Base-by-base conservation (phyloP, 106 monocot species). In the Posidonia australis region DNA sequence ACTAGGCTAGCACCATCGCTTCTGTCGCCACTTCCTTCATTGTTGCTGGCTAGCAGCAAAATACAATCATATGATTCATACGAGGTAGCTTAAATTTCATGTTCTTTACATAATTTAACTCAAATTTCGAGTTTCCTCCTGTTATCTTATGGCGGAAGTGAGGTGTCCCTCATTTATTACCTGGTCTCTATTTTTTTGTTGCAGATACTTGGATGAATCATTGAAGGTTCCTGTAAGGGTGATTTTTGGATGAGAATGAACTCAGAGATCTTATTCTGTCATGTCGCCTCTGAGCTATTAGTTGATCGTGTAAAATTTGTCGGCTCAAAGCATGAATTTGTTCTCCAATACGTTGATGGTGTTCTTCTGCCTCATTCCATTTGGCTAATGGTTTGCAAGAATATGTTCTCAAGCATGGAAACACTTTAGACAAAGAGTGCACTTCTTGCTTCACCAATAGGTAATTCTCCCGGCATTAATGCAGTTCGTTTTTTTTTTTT, bases 181-280 rank as follows among this genome's bases (percentile, higher is more conserved):
- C 29, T 18, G 26, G 26, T n/a, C n/a, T 54, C 60, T 66, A 14
- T 44, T 32, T 28, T 72, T 19, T 6, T 65, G 65, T 75, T 83
- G 76, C 80, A 87, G 87, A 83, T 81, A 42, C 53, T 70, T 17
- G 58, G n/a, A n/a, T n/a, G n/a, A n/a, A n/a, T n/a, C 83, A 44
- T 57, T 83, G 47, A 78, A 78, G 54, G 51, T 51, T 67, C 78
- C 76, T 56, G 83, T 83, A 83, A 75, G 83, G 72, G 29, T 43
- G 1, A 1, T 43, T 1, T 13, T 29, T 18, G 31, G 44, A 43
- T 5, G 11, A 5, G 14, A n/a, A 10, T 30, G 11, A 1, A 12
- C 62, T 62, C 11, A 45, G 13, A 45, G 13, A 45, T 10, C 7
- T 0, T 13, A 10, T 7, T 10, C 44, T 45, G 13, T 7, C 44